These are phyloP conservation scores for Coprinopsis sp. DNA, from an alignment of 768 basidiomycete genomes.

Conservation along the genomic window DNA sequence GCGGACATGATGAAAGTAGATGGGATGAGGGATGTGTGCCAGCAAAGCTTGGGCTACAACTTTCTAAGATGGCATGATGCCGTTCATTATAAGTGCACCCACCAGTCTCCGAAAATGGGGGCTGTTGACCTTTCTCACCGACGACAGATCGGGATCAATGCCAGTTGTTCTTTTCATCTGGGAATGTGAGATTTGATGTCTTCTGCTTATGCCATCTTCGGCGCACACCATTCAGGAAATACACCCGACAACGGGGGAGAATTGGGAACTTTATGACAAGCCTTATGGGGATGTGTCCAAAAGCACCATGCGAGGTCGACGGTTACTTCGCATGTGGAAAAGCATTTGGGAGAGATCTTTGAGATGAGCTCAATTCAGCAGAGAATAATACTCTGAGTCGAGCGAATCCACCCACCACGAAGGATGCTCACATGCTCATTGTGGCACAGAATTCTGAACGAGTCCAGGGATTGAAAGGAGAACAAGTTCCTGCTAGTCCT, in stretches of 20 bases:
- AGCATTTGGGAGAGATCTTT: slow-evolving; percentile 15
- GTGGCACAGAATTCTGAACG: too few relatives aligned
- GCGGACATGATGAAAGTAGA: slow-evolving; percentile 16
- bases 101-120: slow-evolving; percentile 12
- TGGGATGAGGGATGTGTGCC: slow-evolving; percentile 16
- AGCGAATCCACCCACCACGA: too few relatives aligned
- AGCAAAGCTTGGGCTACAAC: slow-evolving; percentile 13
- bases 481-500: not conserved
- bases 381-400: too few relatives aligned
- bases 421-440: too few relatives aligned
- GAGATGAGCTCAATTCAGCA: not conserved
- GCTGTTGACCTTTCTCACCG: slow-evolving; percentile 25
- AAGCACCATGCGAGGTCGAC: not conserved
- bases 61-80: slow-evolving; percentile 22
- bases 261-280: not conserved
- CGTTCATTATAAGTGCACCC: slow-evolving; percentile 17
- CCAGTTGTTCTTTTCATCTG: slow-evolving; percentile 21
- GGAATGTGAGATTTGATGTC: slow-evolving; percentile 18
- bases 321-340: slow-evolving; percentile 2
- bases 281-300: slow-evolving; percentile 16
- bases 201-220: slow-evolving; percentile 29
- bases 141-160: slow-evolving; percentile 31
- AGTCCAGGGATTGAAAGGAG: too few relatives aligned
- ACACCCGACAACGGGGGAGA: not conserved
- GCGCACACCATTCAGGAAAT: slow-evolving; percentile 16